Evolutionary conservation across 1,284 basidiomycete genomes (phyloP).

Genomic region (Fistulinella cinereoalba): DNA sequence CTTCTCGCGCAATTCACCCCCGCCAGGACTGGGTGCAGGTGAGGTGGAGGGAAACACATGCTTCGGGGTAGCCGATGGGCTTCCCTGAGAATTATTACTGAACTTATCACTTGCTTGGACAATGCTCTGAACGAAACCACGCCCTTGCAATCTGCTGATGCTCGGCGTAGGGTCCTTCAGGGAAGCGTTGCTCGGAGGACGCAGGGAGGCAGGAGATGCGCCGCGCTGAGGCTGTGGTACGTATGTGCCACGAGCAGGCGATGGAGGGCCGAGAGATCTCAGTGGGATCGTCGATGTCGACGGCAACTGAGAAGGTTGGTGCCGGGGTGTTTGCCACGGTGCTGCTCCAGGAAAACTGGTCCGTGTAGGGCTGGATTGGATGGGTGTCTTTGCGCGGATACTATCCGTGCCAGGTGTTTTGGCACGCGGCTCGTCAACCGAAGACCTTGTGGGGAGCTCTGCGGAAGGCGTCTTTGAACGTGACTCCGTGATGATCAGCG

Average conservation of each 20-base stretch:
- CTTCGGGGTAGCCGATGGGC: constrained; percentile 18
- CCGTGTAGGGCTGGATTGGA: constrained; percentile 16
- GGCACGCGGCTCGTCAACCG: constrained; percentile 19
- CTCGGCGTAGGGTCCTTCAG: constrained; percentile 75
- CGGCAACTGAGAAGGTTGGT: constrained; percentile 25
- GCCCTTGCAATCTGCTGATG: constrained; percentile 74
- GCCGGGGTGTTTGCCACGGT: constrained; percentile 29
- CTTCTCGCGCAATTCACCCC: constrained; percentile 31
- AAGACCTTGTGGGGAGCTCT: constrained; percentile 14
- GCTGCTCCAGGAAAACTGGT: constrained; percentile 13
- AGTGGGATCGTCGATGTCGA: constrained; percentile 16
- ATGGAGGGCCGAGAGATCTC: constrained; percentile 37
- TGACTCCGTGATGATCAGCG: constrained; percentile 11
- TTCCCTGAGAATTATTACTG: constrained; percentile 35
- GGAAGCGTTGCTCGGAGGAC: constrained; percentile 37
- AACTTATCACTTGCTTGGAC: constrained; percentile 63
- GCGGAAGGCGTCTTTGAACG: constrained; percentile 25
- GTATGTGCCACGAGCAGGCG: constrained; percentile 49
- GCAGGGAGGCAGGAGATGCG: constrained; percentile 59
- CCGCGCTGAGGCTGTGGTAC: constrained; percentile 47
- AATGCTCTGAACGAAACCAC: constrained; percentile 79
- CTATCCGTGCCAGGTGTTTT: constrained; percentile 20
- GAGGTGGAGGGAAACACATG: constrained; percentile 29
- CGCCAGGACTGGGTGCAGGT: constrained; percentile 35
- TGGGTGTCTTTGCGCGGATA: constrained; percentile 15